Evolutionary conservation across 2,329 filamentous ascomycete species (phyloP).

Genomic region (Fonsecaea pugnacius): DNA sequence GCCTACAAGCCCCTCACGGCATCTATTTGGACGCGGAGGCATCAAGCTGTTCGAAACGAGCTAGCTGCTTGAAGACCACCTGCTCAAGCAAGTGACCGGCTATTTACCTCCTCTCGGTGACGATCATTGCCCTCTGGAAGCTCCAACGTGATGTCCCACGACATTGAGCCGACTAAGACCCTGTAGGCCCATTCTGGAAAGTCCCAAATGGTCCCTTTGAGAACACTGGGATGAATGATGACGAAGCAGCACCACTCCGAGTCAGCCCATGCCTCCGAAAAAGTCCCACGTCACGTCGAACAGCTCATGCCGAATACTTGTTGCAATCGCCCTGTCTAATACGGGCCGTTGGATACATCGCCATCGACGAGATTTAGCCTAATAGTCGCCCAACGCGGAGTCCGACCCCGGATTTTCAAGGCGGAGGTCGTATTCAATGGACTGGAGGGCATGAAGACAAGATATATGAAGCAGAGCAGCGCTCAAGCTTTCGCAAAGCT

Average conservation of each 20-base stretch:
- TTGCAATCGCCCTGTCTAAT: no score
- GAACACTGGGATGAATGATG: background rate
- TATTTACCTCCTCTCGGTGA: slow-evolving; percentile 9
- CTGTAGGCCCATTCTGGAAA: slow-evolving; percentile 3
- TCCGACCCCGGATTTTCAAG: slow-evolving; percentile 12
- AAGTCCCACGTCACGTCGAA: background rate
- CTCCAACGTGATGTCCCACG: background rate
- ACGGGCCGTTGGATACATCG: background rate
- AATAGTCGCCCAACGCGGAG: background rate
- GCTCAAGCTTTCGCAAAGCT: slow-evolving; percentile 12
- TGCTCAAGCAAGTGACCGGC: background rate
- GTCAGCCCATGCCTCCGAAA: background rate
- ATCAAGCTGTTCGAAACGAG: background rate
- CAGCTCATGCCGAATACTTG: background rate
- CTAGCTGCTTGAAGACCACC: background rate
- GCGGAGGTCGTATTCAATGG: background rate
- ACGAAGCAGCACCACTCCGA: background rate
- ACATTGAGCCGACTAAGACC: slow-evolving; percentile 1
- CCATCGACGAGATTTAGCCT: slow-evolving; percentile 12
- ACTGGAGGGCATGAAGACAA: background rate
- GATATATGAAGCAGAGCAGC: slow-evolving; percentile 10
- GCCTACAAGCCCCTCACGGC: background rate
- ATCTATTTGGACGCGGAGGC: background rate
- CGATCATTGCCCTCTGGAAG: slow-evolving; percentile 13
- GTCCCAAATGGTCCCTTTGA: background rate